Conservation (phyloP, 1,284 basidiomycete genomes). For the Amylostereum areolatum region DNA sequence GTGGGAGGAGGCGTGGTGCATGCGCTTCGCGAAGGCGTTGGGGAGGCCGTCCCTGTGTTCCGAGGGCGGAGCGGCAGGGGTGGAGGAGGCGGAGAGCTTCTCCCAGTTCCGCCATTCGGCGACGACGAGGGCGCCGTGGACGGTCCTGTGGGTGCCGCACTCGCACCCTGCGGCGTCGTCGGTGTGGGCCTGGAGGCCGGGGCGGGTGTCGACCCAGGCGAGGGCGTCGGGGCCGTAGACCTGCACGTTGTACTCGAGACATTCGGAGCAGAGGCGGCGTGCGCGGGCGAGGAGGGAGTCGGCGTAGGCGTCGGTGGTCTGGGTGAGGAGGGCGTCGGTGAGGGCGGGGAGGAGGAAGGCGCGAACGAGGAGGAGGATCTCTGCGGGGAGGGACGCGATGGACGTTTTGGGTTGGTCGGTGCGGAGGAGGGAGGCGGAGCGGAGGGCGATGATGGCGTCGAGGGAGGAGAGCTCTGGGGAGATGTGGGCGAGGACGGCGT, state of each 20-base stretch:
- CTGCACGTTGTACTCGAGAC: slow-evolving; percentile 38
- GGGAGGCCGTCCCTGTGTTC: no score
- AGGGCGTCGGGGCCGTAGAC: slow-evolving; percentile 43
- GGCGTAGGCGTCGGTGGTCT: slow-evolving; percentile 37
- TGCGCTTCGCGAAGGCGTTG: neutral
- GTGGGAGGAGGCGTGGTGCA: slow-evolving; percentile 2
- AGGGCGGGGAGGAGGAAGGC: slow-evolving; percentile 30
- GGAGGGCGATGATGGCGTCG: slow-evolving; percentile 27
- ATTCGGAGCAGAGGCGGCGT: slow-evolving; percentile 37
- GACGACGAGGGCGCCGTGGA: neutral
- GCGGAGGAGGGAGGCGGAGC: slow-evolving; percentile 16
- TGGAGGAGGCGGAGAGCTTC: neutral
- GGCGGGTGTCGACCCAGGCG: slow-evolving; percentile 26
- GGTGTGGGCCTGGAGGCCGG: slow-evolving; percentile 8
- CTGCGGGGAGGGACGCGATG: slow-evolving; percentile 34
- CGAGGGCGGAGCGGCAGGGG: slow-evolving; percentile 1
- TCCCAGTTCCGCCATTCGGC: neutral
- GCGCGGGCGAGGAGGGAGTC: slow-evolving; percentile 24
- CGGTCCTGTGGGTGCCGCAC: slow-evolving; percentile 10
- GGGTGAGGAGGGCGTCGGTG: slow-evolving; percentile 26
- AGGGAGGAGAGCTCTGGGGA: slow-evolving; percentile 37
- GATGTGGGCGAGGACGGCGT: slow-evolving; percentile 42
- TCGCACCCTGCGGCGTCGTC: slow-evolving; percentile 11
- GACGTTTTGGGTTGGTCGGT: slow-evolving; percentile 11
- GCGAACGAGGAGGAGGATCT: slow-evolving; percentile 42